These are phyloP conservation scores for Canavalia ensiformis DNA, from an alignment of 306 rosid genomes.

Conservation along the genomic window DNA sequence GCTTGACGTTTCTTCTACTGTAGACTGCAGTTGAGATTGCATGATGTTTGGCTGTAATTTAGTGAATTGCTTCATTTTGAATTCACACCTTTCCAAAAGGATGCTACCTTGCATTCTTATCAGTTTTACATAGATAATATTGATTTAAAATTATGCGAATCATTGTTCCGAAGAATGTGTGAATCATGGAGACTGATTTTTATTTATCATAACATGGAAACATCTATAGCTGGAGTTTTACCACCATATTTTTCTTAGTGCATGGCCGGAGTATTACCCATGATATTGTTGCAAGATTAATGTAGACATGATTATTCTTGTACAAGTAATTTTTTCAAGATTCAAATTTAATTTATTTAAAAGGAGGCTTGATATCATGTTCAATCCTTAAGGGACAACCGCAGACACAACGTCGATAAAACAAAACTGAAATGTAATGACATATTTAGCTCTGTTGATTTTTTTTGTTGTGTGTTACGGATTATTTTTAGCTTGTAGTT, in stretches of 20 bases:
- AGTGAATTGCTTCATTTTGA: constrained; percentile 39
- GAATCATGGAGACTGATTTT: not conserved
- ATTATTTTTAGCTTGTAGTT: too few species aligned
- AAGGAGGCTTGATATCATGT: not conserved
- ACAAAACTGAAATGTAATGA: not conserved
- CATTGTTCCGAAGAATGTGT: constrained; percentile 15
- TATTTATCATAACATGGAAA: not conserved
- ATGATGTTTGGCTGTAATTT: constrained; percentile 45
- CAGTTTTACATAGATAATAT: not conserved
- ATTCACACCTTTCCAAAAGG: constrained; percentile 18
- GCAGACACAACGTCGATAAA: not conserved
- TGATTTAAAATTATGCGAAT: constrained; percentile 16
- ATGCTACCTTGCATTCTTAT: constrained; percentile 42
- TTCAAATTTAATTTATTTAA: not conserved
- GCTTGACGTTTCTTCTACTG: constrained; percentile 31
- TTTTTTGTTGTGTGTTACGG: too few species aligned
- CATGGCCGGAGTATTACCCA: not conserved
- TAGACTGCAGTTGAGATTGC: constrained; percentile 43
- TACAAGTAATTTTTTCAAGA: not conserved
- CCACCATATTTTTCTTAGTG: not conserved
- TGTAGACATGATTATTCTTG: too few species aligned
- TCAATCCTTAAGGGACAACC: too few species aligned
- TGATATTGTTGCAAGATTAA: not conserved
- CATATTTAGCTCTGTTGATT: not conserved
- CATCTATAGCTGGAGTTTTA: not conserved